phyloP scores from a whole-genome alignment of 2,329 filamentous ascomycete genomes.

The Colletotrichum cereale region DNA sequence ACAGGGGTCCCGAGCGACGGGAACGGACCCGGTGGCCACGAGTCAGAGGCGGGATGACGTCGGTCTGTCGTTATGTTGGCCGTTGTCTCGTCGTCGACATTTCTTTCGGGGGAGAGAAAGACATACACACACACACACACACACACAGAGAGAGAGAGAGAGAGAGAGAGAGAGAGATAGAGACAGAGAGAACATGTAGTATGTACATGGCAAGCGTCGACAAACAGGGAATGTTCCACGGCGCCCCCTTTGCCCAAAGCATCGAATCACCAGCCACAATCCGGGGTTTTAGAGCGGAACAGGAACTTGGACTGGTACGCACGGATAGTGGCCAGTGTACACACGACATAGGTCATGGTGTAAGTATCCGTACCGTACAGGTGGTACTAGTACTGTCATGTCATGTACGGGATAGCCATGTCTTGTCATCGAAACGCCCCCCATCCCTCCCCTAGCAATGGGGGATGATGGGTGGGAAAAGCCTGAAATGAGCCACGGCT shows the following conservation, averaged over 20 bases:
- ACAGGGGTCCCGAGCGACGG: conserved; percentile 11
- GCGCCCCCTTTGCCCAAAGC: not conserved
- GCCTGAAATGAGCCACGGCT: conserved; percentile 4
- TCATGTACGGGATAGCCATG: not conserved
- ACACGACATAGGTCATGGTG: no score
- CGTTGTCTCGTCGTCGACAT: not conserved
- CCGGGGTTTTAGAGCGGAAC: conserved; percentile 33
- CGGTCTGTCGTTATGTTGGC: not conserved
- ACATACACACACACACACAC: no score
- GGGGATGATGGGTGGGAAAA: no score
- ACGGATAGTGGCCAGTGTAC: no score
- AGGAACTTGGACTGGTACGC: no score
- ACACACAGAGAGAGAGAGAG: no score
- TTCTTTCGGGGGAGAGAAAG: not conserved
- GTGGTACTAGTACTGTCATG: no score
- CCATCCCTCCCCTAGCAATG: no score
- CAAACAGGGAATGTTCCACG: not conserved
- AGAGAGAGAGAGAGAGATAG: no score
- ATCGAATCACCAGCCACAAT: conserved; percentile 35
- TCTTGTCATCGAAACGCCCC: not conserved
- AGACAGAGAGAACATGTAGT: no score
- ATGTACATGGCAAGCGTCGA: not conserved
- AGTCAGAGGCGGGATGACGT: conserved; percentile 38
- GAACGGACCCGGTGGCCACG: conserved; percentile 28
- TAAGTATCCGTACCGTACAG: no score